These are phyloP conservation scores for Penicillium verrucosum DNA, from an alignment of 2,329 filamentous ascomycete genomes.

Conservation along the genomic window DNA sequence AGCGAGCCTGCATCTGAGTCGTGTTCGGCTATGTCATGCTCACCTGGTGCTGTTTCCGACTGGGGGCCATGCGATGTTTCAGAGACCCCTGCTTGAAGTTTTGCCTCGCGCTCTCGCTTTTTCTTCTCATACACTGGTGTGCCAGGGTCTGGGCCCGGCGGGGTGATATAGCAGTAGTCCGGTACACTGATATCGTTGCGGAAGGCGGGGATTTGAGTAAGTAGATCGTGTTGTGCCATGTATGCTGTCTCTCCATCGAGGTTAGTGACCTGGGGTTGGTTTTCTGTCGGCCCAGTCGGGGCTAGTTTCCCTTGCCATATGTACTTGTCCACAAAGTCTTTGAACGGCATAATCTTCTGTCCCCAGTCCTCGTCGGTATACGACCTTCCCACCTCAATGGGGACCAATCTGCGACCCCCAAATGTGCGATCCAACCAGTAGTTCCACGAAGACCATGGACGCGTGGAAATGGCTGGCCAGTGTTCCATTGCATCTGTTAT, in stretches of 20 bases:
- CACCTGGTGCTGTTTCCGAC: neutral
- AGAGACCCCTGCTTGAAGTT: neutral
- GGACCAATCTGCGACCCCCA: constrained; percentile 73
- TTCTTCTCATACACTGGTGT: constrained; percentile 47
- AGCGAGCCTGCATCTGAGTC: constrained; percentile 10
- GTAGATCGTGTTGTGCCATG: constrained; percentile 86
- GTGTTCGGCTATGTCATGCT: constrained; percentile 4
- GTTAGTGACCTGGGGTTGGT: neutral
- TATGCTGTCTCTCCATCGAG: constrained; percentile 59
- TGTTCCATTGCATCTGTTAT: constrained; percentile 62
- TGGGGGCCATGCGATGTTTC: neutral
- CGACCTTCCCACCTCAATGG: constrained; percentile 78
- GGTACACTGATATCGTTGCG: constrained; percentile 73
- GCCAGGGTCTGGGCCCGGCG: constrained; percentile 54
- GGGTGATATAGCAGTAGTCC: constrained; percentile 76
- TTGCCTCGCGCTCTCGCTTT: constrained; percentile 21
- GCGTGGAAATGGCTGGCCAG: constrained; percentile 73
- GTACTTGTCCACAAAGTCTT: constrained; percentile 63
- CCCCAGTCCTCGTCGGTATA: constrained; percentile 86
- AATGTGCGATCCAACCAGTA: constrained; percentile 76
- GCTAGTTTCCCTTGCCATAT: constrained; percentile 42
- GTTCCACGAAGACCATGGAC: constrained; percentile 67
- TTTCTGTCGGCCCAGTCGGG: constrained; percentile 1
- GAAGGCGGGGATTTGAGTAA: constrained; percentile 75
- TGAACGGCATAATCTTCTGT: constrained; percentile 74